phyloP scores from a whole-genome alignment of 179 eudicot genomes.

The Heliamphora pulchella region DNA sequence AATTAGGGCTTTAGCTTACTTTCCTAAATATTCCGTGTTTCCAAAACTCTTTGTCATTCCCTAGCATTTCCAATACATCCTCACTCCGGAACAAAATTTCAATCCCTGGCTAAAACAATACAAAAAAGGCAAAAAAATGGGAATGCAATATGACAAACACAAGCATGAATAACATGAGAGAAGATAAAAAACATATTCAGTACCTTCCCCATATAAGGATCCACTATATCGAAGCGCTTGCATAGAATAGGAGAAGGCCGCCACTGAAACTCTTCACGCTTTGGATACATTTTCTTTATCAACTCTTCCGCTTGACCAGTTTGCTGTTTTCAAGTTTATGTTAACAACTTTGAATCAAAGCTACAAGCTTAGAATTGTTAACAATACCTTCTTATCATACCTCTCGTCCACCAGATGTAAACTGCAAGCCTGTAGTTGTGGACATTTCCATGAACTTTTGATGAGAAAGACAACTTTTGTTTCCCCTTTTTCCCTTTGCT shows the following conservation, averaged over 20 bases:
- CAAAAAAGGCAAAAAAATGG: not conserved
- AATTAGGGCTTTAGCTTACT: too few relatives aligned
- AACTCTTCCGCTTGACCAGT: constrained; percentile 36
- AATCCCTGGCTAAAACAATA: not conserved
- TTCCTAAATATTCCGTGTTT: too few relatives aligned
- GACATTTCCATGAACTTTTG: constrained; percentile 45
- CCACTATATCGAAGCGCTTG: constrained; percentile 87
- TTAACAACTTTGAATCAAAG: constrained; percentile 7
- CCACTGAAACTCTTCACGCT: constrained; percentile 86
- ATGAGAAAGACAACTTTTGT: constrained; percentile 36
- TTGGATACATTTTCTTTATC: constrained; percentile 51
- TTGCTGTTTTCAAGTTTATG: constrained; percentile 30
- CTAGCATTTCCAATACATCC: not conserved
- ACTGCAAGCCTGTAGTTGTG: constrained; percentile 52
- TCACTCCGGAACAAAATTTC: not conserved
- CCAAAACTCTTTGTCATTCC: too few relatives aligned
- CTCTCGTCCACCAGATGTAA: constrained; percentile 67
- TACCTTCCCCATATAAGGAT: constrained; percentile 86
- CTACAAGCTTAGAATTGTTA: not conserved
- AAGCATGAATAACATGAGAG: not conserved
- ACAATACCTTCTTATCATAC: constrained; percentile 26
- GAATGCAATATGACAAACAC: not conserved
- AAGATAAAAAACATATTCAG: not conserved
- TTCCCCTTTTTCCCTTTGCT: constrained; percentile 47
- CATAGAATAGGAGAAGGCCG: constrained; percentile 83